phyloP scores from a whole-genome alignment of 257 asterid species.

The Linaria vulgaris region DNA sequence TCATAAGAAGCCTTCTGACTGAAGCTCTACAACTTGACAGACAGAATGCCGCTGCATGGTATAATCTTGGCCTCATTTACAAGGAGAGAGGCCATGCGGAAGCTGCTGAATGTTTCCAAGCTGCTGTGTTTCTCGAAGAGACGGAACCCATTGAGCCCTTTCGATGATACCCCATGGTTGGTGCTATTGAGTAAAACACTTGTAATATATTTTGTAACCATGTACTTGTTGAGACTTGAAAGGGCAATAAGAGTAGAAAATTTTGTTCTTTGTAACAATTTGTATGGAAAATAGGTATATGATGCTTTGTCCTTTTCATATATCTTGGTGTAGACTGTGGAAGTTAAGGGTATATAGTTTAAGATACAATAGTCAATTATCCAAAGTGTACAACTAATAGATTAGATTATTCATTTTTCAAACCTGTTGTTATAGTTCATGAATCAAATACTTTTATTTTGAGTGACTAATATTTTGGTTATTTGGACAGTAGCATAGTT shows the following conservation, averaged over 20 bases:
- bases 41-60: slow-evolving; percentile 70
- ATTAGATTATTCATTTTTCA: no score
- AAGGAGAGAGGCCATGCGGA: slow-evolving; percentile 55
- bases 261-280: slow-evolving; percentile 6
- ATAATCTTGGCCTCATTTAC: slow-evolving; percentile 70
- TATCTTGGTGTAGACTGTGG: no score
- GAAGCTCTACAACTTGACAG: slow-evolving; percentile 77
- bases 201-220: slow-evolving; percentile 1
- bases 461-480: no score
- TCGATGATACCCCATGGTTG: slow-evolving; percentile 36
- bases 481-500: no score
- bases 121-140: slow-evolving; percentile 69
- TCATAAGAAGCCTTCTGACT: slow-evolving; percentile 57
- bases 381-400: no score
- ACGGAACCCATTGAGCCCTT: slow-evolving; percentile 84
- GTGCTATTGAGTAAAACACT: not conserved
- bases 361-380: no score
- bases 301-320: no score
- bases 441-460: no score
- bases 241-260: slow-evolving; percentile 10
- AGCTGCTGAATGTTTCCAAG: slow-evolving; percentile 85
- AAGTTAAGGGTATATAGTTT: no score
- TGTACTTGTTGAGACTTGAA: not conserved
- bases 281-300: no score
- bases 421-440: no score